Evolutionary conservation across 345 rosid genomes (phyloP).

Genomic region (Eucalyptus tenuipes): DNA sequence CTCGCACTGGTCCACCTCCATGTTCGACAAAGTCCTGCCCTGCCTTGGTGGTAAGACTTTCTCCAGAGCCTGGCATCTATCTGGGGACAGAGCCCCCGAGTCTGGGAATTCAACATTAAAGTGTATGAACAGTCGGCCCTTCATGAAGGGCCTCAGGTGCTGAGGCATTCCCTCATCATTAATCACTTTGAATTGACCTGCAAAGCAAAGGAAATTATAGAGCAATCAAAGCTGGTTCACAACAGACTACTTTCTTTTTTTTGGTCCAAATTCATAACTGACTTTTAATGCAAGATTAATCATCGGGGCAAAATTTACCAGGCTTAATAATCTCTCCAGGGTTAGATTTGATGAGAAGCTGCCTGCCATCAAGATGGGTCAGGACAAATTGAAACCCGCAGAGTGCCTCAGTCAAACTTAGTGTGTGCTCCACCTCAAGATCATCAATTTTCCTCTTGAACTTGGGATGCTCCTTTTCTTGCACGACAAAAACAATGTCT

Average conservation of each 20-base stretch:
- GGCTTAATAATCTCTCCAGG: conserved; percentile 88
- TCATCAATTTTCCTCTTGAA: conserved; percentile 84
- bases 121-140: conserved; percentile 77
- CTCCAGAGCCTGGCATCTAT: conserved; percentile 57
- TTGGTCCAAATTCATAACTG: background rate
- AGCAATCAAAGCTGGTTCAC: background rate
- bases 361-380: conserved; percentile 74
- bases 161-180: conserved; percentile 90
- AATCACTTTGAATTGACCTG: conserved; percentile 72
- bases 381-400: conserved; percentile 80
- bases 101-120: conserved; percentile 84
- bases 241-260: background rate
- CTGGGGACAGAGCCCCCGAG: conserved; percentile 20
- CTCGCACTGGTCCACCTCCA: conserved; percentile 84
- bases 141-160: conserved; percentile 71
- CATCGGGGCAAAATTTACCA: conserved; percentile 15
- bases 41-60: conserved; percentile 44
- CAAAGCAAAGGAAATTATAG: background rate
- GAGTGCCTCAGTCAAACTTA: conserved; percentile 73
- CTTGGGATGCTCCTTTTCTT: conserved; percentile 75
- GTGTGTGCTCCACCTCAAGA: conserved; percentile 61
- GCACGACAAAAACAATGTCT: conserved; percentile 68
- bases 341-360: conserved; percentile 78
- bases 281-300: too few species aligned
- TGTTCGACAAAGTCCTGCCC: conserved; percentile 26